These are phyloP conservation scores for Rhynchospora breviuscula DNA, from an alignment of 176 grass and related monocot species.

Conservation along the genomic window DNA sequence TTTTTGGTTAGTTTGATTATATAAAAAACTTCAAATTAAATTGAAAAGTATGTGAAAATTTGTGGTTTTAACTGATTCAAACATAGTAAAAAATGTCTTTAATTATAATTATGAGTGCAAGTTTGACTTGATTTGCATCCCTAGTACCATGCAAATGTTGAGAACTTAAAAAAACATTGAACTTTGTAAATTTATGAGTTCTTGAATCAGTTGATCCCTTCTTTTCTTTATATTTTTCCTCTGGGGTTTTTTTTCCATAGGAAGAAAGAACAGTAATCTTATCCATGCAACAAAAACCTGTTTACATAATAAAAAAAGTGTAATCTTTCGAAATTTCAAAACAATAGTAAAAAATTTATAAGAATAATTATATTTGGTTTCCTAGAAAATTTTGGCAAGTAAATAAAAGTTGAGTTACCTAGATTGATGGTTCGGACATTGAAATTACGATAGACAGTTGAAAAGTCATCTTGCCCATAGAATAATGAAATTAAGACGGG, in stretches of 20 bases:
- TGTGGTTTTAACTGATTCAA: not conserved
- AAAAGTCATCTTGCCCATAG: too few species aligned
- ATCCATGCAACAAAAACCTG: not conserved
- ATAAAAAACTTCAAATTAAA: not conserved
- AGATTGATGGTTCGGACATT: not conserved
- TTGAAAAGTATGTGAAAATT: not conserved
- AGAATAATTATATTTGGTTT: not conserved
- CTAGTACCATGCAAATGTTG: not conserved
- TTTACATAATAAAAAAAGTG: too few species aligned
- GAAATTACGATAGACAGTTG: not conserved
- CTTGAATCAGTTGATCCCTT: not conserved
- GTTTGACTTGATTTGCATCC: not conserved
- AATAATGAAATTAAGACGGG: too few species aligned
- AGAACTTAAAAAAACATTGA: not conserved
- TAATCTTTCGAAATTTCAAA: not conserved
- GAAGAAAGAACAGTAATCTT: not conserved
- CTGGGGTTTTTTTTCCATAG: not conserved
- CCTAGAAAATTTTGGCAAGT: not conserved
- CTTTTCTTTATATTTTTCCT: not conserved
- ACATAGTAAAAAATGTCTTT: not conserved
- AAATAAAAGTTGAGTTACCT: not conserved
- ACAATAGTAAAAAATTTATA: not conserved
- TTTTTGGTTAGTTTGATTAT: not conserved
- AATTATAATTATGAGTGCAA: not conserved
- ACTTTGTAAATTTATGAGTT: not conserved